Base-by-base conservation (phyloP, 1,284 basidiomycete genomes). In the Naganishia sp. region DNA sequence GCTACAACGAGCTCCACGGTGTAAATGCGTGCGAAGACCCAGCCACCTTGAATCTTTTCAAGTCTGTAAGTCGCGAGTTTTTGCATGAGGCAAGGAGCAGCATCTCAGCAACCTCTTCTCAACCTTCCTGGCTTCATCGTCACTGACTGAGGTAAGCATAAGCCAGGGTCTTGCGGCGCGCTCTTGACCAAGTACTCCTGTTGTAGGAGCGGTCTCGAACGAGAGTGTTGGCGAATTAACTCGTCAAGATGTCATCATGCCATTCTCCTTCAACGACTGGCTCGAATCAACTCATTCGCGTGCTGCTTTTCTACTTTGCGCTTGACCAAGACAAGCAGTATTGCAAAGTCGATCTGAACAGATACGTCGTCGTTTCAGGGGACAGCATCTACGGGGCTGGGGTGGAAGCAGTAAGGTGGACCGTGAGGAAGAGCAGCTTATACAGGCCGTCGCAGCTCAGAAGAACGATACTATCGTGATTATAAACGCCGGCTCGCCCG, bases 401-500 rank as follows among this genome's bases (percentile, higher is more conserved):
- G 5, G 67, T 69, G 0, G 67, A 72, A 7, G 69, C 65, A 7
- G 60, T 25, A 3, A 60, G 57, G 46, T 60, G 23, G 57, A 60
- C 46, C 46, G 57, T 9, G 61, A 51, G 25, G 57, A 47, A 7
- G 85, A 92, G 74, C 88, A 90, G 72, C 80, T 92, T 41, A 83
- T 92, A 57, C 71, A 77, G 23, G 85, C 85, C 69, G 84, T 92
- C n/a, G 82, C 83, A 21, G 83, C 81, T 15, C 89, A 80, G 46
- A 91, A 91, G 80, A 84, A 84, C 72, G 92, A 94, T 79, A 92
- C 90, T 0, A 85, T 94, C 57, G 91, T 94, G 18, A 83, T 94
- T 42, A 83, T 88, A 31, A 87, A 94, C 78, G 86, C 86, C 9
- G 88, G 90, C 60, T 90, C 89, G 0, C 86, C 88, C 0, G 79